Evolutionary conservation across 148 eudicot genomes (phyloP), one percentile per base, ranked within the genome.

Genomic region (Tetragonia tetragonoides): DNA sequence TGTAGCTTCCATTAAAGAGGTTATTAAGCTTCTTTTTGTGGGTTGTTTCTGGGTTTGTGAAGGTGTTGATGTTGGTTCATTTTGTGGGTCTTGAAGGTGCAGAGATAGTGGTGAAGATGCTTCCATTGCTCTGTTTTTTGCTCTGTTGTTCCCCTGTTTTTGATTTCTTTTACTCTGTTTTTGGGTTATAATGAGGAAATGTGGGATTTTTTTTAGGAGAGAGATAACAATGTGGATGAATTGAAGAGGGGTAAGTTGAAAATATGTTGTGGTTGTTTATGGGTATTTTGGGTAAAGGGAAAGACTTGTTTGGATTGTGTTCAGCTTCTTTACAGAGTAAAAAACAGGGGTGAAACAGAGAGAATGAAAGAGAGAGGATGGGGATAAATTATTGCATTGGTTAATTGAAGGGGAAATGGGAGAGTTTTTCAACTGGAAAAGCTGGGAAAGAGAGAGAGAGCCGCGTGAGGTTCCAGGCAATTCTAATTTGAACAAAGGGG

Each of bases 1-100:
- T 14, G 93, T 75, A 23, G 91, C 84, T 34, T 87, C 94, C 91
- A 90, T 92, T 79, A 90, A 68, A 0, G 97, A 78, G 34, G 87
- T 73, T 57, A 84, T 81, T 71, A 87, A 54, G 88, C 65, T 86
- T 74, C 84, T 84, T 76, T 87, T 88, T 18, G 77, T 71, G 18
- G 85, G 79, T 49, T 49, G 69, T 68, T 82, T 70, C 10, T 73
- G 57, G 88, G 85, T 7, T 81, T 82, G 63, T 41, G 90, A 72
- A 14, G 90, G 78, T 10, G 82, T 21, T 6, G 81, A 56, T 46
- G 81, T 60, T 38, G 76, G 83, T 49, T 80, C 77, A 0, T 74
- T 76, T 54, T 73, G 77, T 60, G 73, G 77, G 51, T 70, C 68
- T 66, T 81, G 80, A 20, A 74, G 72, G 46, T 46, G 74, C 64